A percentile compares a stretch with the other conserved stretches of the same genome.
Evolutionary conservation across 805 yeast genomes (phyloP).

Genomic region (Osmozyma mogii): DNA sequence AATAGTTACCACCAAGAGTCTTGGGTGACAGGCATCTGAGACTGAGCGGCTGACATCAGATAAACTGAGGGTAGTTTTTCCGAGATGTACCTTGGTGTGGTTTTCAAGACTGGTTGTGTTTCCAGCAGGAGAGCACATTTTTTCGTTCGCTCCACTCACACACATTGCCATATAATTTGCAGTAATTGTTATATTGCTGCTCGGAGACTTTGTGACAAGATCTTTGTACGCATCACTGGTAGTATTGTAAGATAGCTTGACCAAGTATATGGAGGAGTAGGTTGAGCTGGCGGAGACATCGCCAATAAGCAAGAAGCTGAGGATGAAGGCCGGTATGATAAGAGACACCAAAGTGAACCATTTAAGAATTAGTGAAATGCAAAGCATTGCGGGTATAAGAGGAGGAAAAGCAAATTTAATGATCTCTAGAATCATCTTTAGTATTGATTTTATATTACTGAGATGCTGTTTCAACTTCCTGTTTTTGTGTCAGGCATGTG

Average conservation of each 20-base stretch:
- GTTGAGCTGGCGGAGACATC: conserved; percentile 34
- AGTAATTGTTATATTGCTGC: conserved; percentile 33
- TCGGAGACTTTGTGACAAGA: conserved; percentile 29
- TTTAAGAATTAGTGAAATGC: conserved; percentile 6
- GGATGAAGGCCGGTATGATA: conserved; percentile 41
- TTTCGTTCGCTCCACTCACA: conserved; percentile 24
- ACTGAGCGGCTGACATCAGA: conserved; percentile 40
- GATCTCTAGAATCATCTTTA: too few relatives aligned
- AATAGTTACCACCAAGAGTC: conserved; percentile 41
- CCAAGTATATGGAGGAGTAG: conserved; percentile 43
- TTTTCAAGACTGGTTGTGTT: conserved; percentile 16
- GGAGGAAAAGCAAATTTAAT: conserved; percentile 4
- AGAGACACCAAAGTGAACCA: conserved; percentile 22
- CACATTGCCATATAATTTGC: conserved; percentile 57
- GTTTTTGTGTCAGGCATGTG: too few relatives aligned
- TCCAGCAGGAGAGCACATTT: conserved; percentile 30
- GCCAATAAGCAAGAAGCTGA: conserved; percentile 51
- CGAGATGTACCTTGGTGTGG: conserved; percentile 24
- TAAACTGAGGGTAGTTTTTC: conserved; percentile 29
- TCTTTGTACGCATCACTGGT: conserved; percentile 35
- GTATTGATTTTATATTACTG: too few relatives aligned
- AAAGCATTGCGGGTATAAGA: conserved; percentile 8
- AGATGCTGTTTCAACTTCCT: too few relatives aligned
- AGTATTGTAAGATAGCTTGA: conserved; percentile 41
- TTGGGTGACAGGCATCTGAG: conserved; percentile 45